phyloP scores from a whole-genome alignment of 176 grass and related monocot genomes.

The Phoenix roebelenii region DNA sequence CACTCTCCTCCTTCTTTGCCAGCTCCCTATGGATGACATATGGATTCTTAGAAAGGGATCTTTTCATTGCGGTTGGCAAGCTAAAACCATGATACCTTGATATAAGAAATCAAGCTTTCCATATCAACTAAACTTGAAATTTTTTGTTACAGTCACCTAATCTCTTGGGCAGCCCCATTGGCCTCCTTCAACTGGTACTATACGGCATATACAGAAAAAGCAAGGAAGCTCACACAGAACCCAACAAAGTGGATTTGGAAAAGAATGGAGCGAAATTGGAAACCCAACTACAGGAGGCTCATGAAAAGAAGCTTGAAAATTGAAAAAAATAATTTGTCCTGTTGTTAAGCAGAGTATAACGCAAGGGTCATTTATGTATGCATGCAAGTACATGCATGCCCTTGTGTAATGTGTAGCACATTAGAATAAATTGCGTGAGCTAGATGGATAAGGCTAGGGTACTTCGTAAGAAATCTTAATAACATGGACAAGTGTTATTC shows the following conservation, averaged over 20 bases:
- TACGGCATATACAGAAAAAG: conserved; percentile 54
- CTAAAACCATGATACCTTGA: conserved; percentile 2
- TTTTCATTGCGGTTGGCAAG: conserved; percentile 47
- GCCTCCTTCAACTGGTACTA: conserved; percentile 51
- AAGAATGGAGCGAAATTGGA: conserved; percentile 7
- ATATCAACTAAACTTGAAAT: neutral
- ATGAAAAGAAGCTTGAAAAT: too few species aligned
- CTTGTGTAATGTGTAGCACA: too few species aligned
- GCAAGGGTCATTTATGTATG: too few species aligned
- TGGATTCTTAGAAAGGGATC: conserved; percentile 51
- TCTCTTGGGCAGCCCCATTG: conserved; percentile 41
- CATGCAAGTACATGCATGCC: too few species aligned
- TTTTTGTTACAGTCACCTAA: conserved; percentile 42
- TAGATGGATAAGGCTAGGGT: too few species aligned
- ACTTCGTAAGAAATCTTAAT: too few species aligned
- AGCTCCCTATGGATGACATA: conserved; percentile 53
- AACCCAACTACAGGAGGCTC: neutral
- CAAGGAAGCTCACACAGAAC: conserved; percentile 18
- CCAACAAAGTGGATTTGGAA: conserved; percentile 28
- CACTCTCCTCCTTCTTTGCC: conserved; percentile 55
- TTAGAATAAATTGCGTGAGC: too few species aligned
- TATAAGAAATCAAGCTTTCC: neutral
- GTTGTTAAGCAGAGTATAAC: too few species aligned
- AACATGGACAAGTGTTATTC: too few species aligned
- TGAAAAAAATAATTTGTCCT: too few species aligned